These are phyloP conservation scores for Beta macrorhiza DNA, from an alignment of 179 eudicot genomes.

Conservation along the genomic window DNA sequence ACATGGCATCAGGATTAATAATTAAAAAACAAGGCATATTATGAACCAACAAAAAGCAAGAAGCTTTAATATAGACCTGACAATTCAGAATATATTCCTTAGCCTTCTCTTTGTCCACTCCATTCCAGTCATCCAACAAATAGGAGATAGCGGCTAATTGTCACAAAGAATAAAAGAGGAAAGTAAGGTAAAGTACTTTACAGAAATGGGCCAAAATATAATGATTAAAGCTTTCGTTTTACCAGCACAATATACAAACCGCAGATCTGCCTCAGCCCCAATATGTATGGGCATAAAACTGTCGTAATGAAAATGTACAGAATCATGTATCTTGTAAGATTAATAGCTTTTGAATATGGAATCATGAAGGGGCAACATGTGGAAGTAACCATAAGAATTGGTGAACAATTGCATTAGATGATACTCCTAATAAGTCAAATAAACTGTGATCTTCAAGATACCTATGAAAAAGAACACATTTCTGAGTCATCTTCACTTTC, in stretches of 20 bases:
- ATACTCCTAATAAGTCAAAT: not conserved
- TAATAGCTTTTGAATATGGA: not conserved
- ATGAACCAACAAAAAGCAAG: constrained; percentile 4
- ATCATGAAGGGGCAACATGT: not conserved
- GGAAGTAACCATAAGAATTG: not conserved
- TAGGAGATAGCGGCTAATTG: constrained; percentile 74
- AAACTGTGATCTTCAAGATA: not conserved
- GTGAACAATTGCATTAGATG: not conserved
- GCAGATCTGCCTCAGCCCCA: constrained; percentile 89
- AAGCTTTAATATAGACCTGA: constrained; percentile 50
- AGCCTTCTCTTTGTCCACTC: constrained; percentile 77
- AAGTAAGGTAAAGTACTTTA: not conserved
- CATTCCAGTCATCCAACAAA: constrained; percentile 84
- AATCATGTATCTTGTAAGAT: not conserved
- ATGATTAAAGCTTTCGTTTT: constrained; percentile 23
- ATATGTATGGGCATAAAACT: constrained; percentile 89
- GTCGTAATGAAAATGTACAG: constrained; percentile 21
- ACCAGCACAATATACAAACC: constrained; percentile 93
- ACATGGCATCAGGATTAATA: not conserved
- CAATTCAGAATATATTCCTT: constrained; percentile 72
- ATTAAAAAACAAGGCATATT: not conserved
- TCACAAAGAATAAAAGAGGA: constrained; percentile 3
- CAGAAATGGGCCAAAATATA: not conserved
- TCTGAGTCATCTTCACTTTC: not conserved
- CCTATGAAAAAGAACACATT: not conserved